Base-by-base conservation (phyloP, 2,329 filamentous ascomycete genomes). In the Epichloe festucae region DNA sequence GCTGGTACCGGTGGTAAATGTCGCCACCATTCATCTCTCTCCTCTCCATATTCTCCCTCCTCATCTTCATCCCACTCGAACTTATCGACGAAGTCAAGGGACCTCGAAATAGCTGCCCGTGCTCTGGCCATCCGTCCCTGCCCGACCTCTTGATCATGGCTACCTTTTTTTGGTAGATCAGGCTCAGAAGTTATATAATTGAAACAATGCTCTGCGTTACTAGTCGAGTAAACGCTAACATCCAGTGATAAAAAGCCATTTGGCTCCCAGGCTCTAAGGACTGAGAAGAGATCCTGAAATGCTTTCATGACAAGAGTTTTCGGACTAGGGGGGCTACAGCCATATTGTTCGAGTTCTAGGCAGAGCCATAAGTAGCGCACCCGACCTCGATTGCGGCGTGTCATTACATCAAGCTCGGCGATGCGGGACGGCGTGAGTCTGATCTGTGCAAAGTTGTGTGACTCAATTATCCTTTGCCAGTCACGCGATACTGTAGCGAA, bases 201-300 rank as follows among this genome's bases (percentile, higher is more conserved):
- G 58, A 69, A 67, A 58, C 60, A 64, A 57, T 69, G 63, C 49
- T 66, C 44, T 39, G 56, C 57, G 46, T 69, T 67, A 50, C 65
- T 67, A 10, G 61, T 63, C 17, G 68, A 70, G 59, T 66, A 63
- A 39, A 68, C 53, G 53, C 64, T 68, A 35, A 69, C 64, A 58
- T 70, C 68, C 40, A 70, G 63, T 23, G 61, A 46, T 50, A 70
- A 60, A 46, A 61, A 56, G 49, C 63, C 54, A n/a, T 55, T 51
- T 53, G 60, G 62, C 53, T 66, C 60, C 64, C 62, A 68, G 55
- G 44, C 36, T 58, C 59, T 64, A 19, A 68, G 63, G 50, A 52
- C 53, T 46, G 54, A 57, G 48, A 69, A 63, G 35, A 69, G 51
- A 50, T 53, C 56, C 55, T 62, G 50, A 51, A 68, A 62, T 53